These are phyloP conservation scores for Nakaseomyces nivariensis DNA, from an alignment of 1,139 yeast genomes.

Conservation along the genomic window DNA sequence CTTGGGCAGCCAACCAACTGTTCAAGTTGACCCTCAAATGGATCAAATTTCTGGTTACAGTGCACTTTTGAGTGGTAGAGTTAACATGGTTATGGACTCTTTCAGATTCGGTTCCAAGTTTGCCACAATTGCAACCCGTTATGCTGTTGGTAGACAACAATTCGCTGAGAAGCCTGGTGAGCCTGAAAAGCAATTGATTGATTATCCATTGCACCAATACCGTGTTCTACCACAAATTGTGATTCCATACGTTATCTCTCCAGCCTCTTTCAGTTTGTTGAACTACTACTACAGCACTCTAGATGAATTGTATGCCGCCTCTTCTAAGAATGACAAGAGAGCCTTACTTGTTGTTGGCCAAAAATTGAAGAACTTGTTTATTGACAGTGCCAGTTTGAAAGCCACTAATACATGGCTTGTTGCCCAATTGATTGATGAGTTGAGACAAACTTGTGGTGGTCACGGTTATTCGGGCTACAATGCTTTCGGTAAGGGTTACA, in stretches of 20 bases:
- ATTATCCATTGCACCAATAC: conserved; percentile 80
- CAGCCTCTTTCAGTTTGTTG: conserved; percentile 60
- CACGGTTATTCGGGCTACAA: conserved; percentile 88
- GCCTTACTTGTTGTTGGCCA: conserved; percentile 38
- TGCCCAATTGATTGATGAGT: conserved; percentile 70
- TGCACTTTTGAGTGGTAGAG: conserved; percentile 82
- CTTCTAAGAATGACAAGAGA: conserved; percentile 34
- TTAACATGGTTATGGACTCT: conserved; percentile 78
- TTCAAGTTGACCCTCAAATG: conserved; percentile 57
- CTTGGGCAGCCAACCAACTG: conserved; percentile 47
- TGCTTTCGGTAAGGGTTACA: conserved; percentile 80
- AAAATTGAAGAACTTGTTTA: conserved; percentile 67
- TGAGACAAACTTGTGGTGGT: conserved; percentile 96
- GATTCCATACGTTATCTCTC: conserved; percentile 65
- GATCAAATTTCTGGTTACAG: conserved; percentile 76
- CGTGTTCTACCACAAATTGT: conserved; percentile 76
- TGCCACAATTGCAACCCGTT: conserved; percentile 75
- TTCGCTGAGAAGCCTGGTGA: conserved; percentile 36
- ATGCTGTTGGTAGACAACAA: conserved; percentile 85
- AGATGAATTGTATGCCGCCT: conserved; percentile 45
- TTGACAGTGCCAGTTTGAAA: conserved; percentile 80
- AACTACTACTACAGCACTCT: conserved; percentile 44
- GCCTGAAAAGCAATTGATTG: conserved; percentile 56
- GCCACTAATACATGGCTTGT: conserved; percentile 86
- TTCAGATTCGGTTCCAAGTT: conserved; percentile 72